Evolutionary conservation across 192 early-diverging fungal species (phyloP).

Genomic region (Coemansia sp.): DNA sequence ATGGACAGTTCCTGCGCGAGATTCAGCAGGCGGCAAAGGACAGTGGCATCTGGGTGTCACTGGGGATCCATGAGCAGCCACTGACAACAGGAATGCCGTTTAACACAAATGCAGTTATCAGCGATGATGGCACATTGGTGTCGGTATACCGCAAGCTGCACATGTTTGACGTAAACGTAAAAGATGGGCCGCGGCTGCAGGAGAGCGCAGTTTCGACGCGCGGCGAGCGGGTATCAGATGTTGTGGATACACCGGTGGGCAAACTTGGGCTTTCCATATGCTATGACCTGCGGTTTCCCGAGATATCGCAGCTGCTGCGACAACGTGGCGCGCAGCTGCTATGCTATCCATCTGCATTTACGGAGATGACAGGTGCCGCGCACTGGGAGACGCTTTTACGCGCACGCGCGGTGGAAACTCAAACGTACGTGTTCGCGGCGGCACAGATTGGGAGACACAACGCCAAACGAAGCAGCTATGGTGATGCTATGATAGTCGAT

Average conservation of each 20-base stretch:
- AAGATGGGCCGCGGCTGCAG: slow-evolving; percentile 41
- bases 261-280: slow-evolving; percentile 65
- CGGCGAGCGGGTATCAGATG: slow-evolving; percentile 20
- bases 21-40: slow-evolving; percentile 61
- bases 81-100: slow-evolving; percentile 37
- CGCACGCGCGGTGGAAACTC: slow-evolving; percentile 82
- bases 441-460: slow-evolving; percentile 78
- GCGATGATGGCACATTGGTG: slow-evolving; percentile 57
- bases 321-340: slow-evolving; percentile 66
- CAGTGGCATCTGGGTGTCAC: slow-evolving; percentile 65
- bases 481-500: slow-evolving; percentile 81
- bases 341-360: slow-evolving; percentile 82
- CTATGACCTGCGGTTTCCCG: slow-evolving; percentile 83
- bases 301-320: slow-evolving; percentile 60
- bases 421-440: slow-evolving; percentile 78
- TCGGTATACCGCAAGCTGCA: slow-evolving; percentile 74
- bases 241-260: slow-evolving; percentile 56
- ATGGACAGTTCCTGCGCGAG: slow-evolving; percentile 59
- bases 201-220: slow-evolving; percentile 28
- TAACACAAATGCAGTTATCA: slow-evolving; percentile 72
- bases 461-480: slow-evolving; percentile 69
- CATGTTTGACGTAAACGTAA: slow-evolving; percentile 69
- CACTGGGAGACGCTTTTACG: slow-evolving; percentile 83
- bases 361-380: slow-evolving; percentile 73
- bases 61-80: slow-evolving; percentile 74